These are phyloP conservation scores for Krasilnikovozyma curviuscula DNA, from an alignment of 768 basidiomycete species.

Conservation along the genomic window DNA sequence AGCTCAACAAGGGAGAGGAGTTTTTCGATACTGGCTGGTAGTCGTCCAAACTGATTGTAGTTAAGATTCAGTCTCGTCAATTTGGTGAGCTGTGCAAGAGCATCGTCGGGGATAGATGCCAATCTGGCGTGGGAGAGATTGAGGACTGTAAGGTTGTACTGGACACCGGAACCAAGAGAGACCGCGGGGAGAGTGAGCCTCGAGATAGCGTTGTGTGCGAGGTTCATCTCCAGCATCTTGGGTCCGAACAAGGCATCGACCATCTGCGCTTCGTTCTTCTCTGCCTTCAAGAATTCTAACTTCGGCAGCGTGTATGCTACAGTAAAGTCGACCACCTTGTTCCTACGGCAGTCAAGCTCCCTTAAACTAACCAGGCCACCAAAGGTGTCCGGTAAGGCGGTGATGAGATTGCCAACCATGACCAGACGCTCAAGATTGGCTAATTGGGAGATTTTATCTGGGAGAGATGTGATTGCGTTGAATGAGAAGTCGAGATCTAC, in stretches of 20 bases:
- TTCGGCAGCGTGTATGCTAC: constrained; percentile 48
- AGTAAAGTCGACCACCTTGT: constrained; percentile 57
- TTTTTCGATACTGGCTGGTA: constrained; percentile 66
- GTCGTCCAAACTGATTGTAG: constrained; percentile 63
- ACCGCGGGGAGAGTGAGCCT: constrained; percentile 35
- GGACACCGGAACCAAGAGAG: constrained; percentile 29
- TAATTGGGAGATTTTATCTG: constrained; percentile 56
- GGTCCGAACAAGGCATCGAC: constrained; percentile 61
- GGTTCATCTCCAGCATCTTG: constrained; percentile 44
- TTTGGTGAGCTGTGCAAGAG: constrained; percentile 50
- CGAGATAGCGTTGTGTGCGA: constrained; percentile 60
- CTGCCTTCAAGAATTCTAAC: constrained; percentile 49
- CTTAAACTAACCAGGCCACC: constrained; percentile 39
- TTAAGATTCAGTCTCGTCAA: constrained; percentile 56
- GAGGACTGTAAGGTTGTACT: constrained; percentile 49
- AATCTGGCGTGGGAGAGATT: constrained; percentile 79
- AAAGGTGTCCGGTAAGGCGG: constrained; percentile 47
- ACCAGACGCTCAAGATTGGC: constrained; percentile 47
- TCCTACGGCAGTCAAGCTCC: constrained; percentile 66
- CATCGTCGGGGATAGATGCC: constrained; percentile 52
- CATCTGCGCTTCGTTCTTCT: constrained; percentile 63
- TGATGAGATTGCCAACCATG: constrained; percentile 69
- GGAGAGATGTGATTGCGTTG: constrained; percentile 66
- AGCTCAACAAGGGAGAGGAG: constrained; percentile 50
- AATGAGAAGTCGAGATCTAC: constrained; percentile 83